phyloP scores from a whole-genome alignment of 768 basidiomycete species.

The Amanita thiersii region DNA sequence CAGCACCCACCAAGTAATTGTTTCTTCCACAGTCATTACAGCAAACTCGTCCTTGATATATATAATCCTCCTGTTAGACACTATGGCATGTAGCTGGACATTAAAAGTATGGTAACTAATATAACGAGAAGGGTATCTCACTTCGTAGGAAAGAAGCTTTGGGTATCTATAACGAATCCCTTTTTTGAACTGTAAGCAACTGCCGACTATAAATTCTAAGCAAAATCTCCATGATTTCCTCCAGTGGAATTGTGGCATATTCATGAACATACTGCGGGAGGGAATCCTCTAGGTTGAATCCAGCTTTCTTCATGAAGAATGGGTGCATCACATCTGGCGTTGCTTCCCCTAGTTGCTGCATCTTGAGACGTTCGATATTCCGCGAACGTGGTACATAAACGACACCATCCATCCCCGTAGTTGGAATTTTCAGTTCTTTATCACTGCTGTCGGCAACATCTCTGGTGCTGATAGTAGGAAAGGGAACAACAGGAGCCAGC shows the following conservation, averaged over 20 bases:
- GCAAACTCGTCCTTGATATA: constrained; percentile 2
- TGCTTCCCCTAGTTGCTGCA: constrained; percentile 84
- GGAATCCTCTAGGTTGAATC: constrained; percentile 77
- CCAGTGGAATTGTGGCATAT: constrained; percentile 75
- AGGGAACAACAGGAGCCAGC: too few relatives aligned
- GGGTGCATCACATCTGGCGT: constrained; percentile 85
- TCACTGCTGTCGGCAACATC: too few relatives aligned
- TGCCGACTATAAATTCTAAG: constrained; percentile 74
- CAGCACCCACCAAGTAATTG: not conserved
- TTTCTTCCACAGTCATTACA: constrained; percentile 17
- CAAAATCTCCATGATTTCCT: constrained; percentile 77
- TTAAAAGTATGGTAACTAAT: constrained; percentile 11
- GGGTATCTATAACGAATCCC: constrained; percentile 4
- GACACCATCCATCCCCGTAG: constrained; percentile 21
- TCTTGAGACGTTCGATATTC: constrained; percentile 70
- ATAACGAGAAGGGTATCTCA: constrained; percentile 2
- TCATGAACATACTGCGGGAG: constrained; percentile 85
- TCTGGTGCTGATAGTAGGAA: too few relatives aligned
- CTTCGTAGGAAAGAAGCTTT: constrained; percentile 9
- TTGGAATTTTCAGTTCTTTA: not conserved
- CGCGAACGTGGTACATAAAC: constrained; percentile 51
- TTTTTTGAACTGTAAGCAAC: constrained; percentile 28
- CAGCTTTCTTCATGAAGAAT: constrained; percentile 79
- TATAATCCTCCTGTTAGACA: not conserved
- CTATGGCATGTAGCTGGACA: constrained; percentile 3